Conservation (phyloP, 768 basidiomycete genomes). For the Sistotremastrum niveocremeum region DNA sequence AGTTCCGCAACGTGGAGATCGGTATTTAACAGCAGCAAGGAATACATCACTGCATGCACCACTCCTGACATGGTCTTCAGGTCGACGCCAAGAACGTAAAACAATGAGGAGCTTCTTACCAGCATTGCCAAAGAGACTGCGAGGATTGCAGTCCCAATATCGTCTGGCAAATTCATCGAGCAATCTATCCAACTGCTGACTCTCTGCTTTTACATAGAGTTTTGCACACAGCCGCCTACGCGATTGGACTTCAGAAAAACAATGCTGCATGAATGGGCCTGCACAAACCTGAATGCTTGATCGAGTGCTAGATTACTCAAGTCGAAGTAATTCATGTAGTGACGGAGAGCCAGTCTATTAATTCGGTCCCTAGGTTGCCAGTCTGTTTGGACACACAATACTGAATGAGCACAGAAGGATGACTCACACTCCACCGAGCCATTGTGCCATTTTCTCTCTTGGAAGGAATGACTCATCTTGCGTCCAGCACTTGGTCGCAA, state of each 20-base stretch:
- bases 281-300: constrained; percentile 66
- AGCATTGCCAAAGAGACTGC: constrained; percentile 65
- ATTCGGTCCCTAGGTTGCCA: constrained; percentile 42
- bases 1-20: constrained; percentile 95
- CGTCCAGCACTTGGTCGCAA: constrained; percentile 69
- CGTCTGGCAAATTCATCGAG: constrained; percentile 81
- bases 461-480: constrained; percentile 77
- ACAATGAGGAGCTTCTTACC: constrained; percentile 35
- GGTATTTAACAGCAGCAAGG: constrained; percentile 87
- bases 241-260: not conserved
- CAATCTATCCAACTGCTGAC: constrained; percentile 96
- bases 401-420: constrained; percentile 1
- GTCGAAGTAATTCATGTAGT: constrained; percentile 85
- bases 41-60: constrained; percentile 91
- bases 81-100: not conserved
- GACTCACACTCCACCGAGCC: constrained; percentile 85
- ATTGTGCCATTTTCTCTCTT: constrained; percentile 91
- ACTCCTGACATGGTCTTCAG: constrained; percentile 40
- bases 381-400: constrained; percentile 1
- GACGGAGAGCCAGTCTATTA: constrained; percentile 58
- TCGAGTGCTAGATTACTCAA: constrained; percentile 75
- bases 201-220: constrained; percentile 88
- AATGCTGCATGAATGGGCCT: not conserved
- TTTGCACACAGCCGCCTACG: constrained; percentile 77
- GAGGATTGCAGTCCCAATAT: constrained; percentile 87